A percentile compares a stretch with the other conserved stretches of the same genome.
Evolutionary conservation across 306 rosid genomes (phyloP).

Genomic region (Vachellia pachyceras): DNA sequence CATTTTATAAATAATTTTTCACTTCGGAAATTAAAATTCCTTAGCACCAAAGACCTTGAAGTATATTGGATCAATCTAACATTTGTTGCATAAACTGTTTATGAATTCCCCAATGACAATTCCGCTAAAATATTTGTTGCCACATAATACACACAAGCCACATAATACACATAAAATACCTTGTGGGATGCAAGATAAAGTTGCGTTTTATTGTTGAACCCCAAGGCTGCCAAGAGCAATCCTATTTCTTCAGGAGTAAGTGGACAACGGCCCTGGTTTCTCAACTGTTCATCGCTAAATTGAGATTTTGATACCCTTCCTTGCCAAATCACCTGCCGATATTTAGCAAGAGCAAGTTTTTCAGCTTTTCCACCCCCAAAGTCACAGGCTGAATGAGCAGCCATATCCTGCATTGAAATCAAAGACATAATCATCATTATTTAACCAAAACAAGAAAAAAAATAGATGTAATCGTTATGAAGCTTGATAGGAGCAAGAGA

Average conservation of each 20-base stretch:
- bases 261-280: slow-evolving; percentile 98
- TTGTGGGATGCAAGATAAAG: slow-evolving; percentile 98
- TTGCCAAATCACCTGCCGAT: slow-evolving; percentile 90
- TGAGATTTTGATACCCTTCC: slow-evolving; percentile 94
- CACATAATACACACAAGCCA: slow-evolving; percentile 19
- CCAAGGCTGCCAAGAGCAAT: slow-evolving; percentile 89
- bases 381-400: slow-evolving; percentile 99
- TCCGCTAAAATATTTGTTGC: slow-evolving; percentile 20
- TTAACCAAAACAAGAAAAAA: neutral
- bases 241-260: slow-evolving; percentile 98
- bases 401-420: slow-evolving; percentile 83
- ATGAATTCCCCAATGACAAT: neutral
- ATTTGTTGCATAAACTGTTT: neutral
- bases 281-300: slow-evolving; percentile 88
- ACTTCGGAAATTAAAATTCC: neutral
- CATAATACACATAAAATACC: too few species aligned
- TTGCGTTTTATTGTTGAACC: slow-evolving; percentile 86
- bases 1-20: neutral
- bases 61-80: neutral
- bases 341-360: slow-evolving; percentile 87
- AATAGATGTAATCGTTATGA: neutral
- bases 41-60: neutral
- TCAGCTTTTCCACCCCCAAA: slow-evolving; percentile 98
- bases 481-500: neutral
- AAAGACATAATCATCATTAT: neutral